A percentile compares a stretch with the other conserved stretches of the same genome.
Evolutionary conservation across 768 basidiomycete genomes (phyloP).

Genomic region (Lentinus brumalis): DNA sequence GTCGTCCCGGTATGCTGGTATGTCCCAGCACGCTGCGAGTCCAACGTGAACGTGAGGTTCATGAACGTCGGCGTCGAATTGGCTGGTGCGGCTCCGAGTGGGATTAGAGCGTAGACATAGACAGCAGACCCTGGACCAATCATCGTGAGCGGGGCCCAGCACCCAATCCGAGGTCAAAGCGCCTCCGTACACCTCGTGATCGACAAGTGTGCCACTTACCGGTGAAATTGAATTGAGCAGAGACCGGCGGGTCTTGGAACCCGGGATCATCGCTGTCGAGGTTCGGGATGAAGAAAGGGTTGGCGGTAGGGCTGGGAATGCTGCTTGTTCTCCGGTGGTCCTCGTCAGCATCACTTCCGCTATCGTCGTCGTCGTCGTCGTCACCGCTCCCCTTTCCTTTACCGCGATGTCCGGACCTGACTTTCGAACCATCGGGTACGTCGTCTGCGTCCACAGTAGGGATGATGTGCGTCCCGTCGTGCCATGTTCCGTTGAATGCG

Average conservation of each 20-base stretch:
- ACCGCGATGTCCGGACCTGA: constrained; percentile 1
- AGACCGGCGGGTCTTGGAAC: constrained; percentile 26
- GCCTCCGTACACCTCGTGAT: background rate
- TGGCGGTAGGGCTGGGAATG: constrained; percentile 1
- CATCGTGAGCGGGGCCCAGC: background rate
- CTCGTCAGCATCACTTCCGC: constrained; percentile 5
- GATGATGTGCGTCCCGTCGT: constrained; percentile 27
- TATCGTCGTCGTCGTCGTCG: constrained; percentile 11
- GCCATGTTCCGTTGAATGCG: constrained; percentile 27
- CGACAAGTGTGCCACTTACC: constrained; percentile 21
- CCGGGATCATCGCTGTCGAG: constrained; percentile 27
- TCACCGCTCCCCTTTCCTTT: constrained; percentile 5
- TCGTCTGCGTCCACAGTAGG: constrained; percentile 23
- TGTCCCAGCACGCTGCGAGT: constrained; percentile 32
- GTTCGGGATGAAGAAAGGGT: constrained; percentile 27
- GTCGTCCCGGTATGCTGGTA: constrained; percentile 36
- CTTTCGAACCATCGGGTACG: background rate
- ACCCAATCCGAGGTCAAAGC: background rate
- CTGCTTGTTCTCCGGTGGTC: background rate
- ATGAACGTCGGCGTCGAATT: constrained; percentile 39
- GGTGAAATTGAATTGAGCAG: constrained; percentile 31
- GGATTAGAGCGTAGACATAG: constrained; percentile 47
- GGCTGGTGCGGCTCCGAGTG: constrained; percentile 27
- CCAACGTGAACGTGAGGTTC: constrained; percentile 49
- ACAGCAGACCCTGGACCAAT: constrained; percentile 45